Evolutionary conservation across 1,139 yeast genomes (phyloP).

Genomic region (Pichia sp.): DNA sequence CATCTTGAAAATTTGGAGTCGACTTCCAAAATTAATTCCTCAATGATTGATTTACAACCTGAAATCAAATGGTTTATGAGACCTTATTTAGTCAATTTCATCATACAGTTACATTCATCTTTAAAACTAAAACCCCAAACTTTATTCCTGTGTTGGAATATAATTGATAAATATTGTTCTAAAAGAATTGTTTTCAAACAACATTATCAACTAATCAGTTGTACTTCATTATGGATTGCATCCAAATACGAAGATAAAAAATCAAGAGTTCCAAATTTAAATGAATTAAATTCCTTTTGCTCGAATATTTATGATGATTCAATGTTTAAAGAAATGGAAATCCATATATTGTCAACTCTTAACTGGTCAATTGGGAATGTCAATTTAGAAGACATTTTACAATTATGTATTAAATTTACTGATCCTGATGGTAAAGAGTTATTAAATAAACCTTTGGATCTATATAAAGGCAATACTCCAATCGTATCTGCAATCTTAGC

Average conservation of each 20-base stretch:
- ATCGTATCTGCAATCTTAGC: constrained; percentile 47
- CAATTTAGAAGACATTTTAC: constrained; percentile 54
- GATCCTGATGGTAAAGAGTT: constrained; percentile 29
- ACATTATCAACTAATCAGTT: constrained; percentile 89
- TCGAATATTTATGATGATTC: constrained; percentile 79
- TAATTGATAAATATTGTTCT: constrained; percentile 87
- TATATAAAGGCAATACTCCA: constrained; percentile 28
- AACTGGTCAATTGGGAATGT: constrained; percentile 70
- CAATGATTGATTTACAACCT: constrained; percentile 86
- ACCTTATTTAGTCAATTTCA: constrained; percentile 76
- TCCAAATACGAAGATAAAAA: constrained; percentile 90
- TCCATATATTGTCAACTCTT: constrained; percentile 75
- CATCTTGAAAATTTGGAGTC: constrained; percentile 27
- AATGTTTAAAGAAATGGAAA: constrained; percentile 94
- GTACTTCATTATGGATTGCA: constrained; percentile 92
- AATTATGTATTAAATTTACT: constrained; percentile 41
- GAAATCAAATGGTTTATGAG: constrained; percentile 93
- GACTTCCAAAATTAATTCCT: constrained; percentile 37
- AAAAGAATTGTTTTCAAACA: constrained; percentile 85
- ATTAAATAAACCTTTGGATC: constrained; percentile 24
- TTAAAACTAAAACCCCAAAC: constrained; percentile 75
- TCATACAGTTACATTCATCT: constrained; percentile 74
- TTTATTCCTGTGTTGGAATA: constrained; percentile 68
- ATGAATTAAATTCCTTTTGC: constrained; percentile 73
- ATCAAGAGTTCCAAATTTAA: constrained; percentile 71